A percentile compares a stretch with the other conserved stretches of the same genome.
Evolutionary conservation across 768 basidiomycete genomes (phyloP).

Genomic region (Calvatia gigantea): DNA sequence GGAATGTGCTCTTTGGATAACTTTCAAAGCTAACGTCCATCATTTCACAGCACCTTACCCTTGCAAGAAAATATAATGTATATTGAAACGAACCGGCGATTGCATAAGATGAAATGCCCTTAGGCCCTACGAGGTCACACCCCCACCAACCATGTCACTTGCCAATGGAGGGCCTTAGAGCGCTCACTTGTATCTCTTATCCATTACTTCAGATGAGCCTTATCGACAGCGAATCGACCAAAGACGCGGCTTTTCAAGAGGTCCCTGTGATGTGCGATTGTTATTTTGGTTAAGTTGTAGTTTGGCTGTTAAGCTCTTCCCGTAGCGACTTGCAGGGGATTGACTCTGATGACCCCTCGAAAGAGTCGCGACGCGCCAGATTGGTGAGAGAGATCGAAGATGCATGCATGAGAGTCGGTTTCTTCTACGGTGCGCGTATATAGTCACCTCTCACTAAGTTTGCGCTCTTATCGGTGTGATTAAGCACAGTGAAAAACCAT

Average conservation of each 20-base stretch:
- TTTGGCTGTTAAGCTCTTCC: neutral
- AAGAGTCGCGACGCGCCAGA: constrained; percentile 34
- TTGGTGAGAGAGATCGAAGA: constrained; percentile 61
- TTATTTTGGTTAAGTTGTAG: neutral
- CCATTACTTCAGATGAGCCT: constrained; percentile 11
- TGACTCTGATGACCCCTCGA: constrained; percentile 29
- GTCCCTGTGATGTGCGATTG: constrained; percentile 36
- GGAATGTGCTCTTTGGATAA: too few species aligned
- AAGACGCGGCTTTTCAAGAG: constrained; percentile 26
- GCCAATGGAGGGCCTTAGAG: too few species aligned
- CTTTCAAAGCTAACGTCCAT: too few species aligned
- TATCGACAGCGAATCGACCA: constrained; percentile 10
- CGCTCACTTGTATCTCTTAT: neutral
- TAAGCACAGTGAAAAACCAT: constrained; percentile 68
- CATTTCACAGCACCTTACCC: too few species aligned
- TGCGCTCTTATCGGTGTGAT: neutral
- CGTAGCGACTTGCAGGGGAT: constrained; percentile 44
- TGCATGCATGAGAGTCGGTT: constrained; percentile 80
- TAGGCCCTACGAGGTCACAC: too few species aligned
- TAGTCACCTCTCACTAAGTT: neutral
- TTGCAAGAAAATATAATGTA: too few species aligned
- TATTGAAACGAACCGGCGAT: too few species aligned
- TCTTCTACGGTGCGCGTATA: constrained; percentile 64
- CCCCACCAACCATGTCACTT: too few species aligned
- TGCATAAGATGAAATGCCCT: too few species aligned